Evolutionary conservation across 495 filamentous ascomycete species (phyloP), one percentile per base, ranked within the genome.

Genomic region (Xylaria venustula): DNA sequence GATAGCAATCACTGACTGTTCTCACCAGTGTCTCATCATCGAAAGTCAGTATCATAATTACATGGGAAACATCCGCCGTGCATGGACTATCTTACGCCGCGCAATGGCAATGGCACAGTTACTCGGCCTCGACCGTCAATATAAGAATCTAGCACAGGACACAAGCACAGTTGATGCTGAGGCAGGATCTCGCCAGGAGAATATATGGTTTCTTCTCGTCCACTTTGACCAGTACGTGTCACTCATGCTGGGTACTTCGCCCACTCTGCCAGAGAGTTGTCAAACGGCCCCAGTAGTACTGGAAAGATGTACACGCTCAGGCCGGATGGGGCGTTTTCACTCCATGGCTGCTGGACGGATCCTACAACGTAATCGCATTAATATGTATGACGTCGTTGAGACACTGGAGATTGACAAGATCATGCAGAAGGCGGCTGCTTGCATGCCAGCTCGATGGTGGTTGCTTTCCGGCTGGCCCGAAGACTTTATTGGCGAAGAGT

Each of bases 31-130:
- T 62, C 66, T 84, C 37, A 77, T 84, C 61, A 67, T 82, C 7
- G 81, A 83, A 60, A 71, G 70, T 26, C 61, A 79, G 53, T 81
- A 80, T 61, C 73, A 80, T 23, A 75, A 73, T 36, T 75, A 81
- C 37, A 64, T 58, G 9, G 81, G 81, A 1, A 80, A 80, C 53
- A 70, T 84, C 7, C 79, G 76, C 23, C 71, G 70, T 1, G 69
- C 74, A 0, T 82, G 73, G 74, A 55, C 81, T 15, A 63, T 75
- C 7, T 63, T 68, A 7, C 78, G 75, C 8, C 73, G 79, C 32
- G 83, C 81, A 1, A 73, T 79, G 62, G 70, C 64, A 9, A 58
- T 80, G 22, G 74, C 71, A 0, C 75, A 81, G 54, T 63, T 81
- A 63, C 76, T 84, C 75, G 77, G 75, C 9, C 60, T 84, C 7